phyloP scores from a whole-genome alignment of 495 filamentous ascomycete species.

The Neurospora sublineolata region DNA sequence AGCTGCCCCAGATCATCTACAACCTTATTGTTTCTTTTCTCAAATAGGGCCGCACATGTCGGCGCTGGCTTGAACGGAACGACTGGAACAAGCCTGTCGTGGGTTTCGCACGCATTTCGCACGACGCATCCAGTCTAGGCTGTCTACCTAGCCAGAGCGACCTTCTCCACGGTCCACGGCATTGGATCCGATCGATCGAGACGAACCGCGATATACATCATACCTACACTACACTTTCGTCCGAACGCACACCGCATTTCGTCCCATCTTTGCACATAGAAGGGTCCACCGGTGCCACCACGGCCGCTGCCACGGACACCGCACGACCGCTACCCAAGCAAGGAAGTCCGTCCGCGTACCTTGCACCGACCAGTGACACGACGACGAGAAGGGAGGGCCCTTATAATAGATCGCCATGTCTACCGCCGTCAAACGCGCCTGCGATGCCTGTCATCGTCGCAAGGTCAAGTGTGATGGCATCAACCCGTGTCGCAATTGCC shows the following conservation, averaged over 20 bases:
- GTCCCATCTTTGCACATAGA: constrained; percentile 12
- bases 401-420: constrained; percentile 24
- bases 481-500: constrained; percentile 62
- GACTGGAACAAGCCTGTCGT: neutral
- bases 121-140: neutral
- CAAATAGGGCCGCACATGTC: constrained; percentile 16
- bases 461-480: constrained; percentile 71
- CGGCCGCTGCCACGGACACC: constrained; percentile 2
- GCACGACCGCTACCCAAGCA: neutral
- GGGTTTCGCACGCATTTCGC: neutral
- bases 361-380: neutral
- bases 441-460: constrained; percentile 72
- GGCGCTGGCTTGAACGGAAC: constrained; percentile 1
- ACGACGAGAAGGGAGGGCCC: neutral
- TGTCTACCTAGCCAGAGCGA: neutral
- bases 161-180: neutral
- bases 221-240: neutral
- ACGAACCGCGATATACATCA: neutral
- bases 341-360: neutral
- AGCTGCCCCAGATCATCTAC: constrained; percentile 9
- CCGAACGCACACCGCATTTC: constrained; percentile 1
- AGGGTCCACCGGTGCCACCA: constrained; percentile 5
- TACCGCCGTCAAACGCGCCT: constrained; percentile 54
- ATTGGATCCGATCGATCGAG: neutral
- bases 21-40: constrained; percentile 10